Evolutionary conservation across 768 basidiomycete species (phyloP).

Genomic region (Lyophyllum decastes): DNA sequence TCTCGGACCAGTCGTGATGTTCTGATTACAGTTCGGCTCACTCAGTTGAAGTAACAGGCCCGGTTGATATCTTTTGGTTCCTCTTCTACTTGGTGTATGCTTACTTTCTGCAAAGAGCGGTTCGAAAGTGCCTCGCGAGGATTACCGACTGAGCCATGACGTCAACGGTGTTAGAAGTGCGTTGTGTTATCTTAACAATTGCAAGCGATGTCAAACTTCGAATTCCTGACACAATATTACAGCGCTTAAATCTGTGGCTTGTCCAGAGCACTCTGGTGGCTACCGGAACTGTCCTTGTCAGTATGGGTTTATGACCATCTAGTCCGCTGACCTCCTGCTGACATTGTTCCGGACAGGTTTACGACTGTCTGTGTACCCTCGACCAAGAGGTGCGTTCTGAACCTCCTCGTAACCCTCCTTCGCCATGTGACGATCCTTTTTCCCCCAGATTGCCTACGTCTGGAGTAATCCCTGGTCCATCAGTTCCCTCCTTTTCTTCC

Average conservation of each 20-base stretch:
- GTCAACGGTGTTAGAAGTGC: not conserved
- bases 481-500: conserved; percentile 33
- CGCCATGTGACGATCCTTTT: not conserved
- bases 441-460: conserved; percentile 31
- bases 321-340: not conserved
- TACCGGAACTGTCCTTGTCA: conserved; percentile 27
- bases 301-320: not conserved
- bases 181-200: not conserved
- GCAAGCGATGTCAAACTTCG: too few species aligned
- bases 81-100: not conserved
- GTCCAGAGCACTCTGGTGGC: conserved; percentile 27
- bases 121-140: not conserved
- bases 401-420: not conserved
- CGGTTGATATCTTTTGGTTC: not conserved
- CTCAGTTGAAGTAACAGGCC: not conserved
- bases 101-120: not conserved
- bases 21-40: too few species aligned
- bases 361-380: conserved; percentile 36
- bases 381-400: conserved; percentile 32
- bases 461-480: conserved; percentile 32
- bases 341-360: conserved; percentile 24
- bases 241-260: conserved; percentile 25
- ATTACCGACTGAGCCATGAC: not conserved
- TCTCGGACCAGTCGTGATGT: too few species aligned
- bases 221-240: not conserved